phyloP scores from a whole-genome alignment of 305 asterid species.

The Salvia sclarea region DNA sequence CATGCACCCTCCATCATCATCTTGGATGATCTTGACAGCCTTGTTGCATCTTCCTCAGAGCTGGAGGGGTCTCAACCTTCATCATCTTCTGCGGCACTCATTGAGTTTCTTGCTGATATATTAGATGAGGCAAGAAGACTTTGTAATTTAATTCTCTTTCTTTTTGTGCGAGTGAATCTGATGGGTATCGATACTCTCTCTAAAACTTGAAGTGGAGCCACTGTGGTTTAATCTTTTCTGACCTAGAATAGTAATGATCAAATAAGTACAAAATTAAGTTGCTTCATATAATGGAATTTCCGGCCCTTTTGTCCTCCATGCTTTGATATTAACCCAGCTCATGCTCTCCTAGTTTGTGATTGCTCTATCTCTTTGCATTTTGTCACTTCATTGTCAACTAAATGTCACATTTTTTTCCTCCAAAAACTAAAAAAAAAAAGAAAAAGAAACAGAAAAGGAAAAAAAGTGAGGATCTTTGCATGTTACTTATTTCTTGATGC shows the following conservation, averaged over 20 bases:
- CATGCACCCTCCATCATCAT: constrained; percentile 85
- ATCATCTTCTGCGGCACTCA: constrained; percentile 60
- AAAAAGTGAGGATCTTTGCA: too few relatives aligned
- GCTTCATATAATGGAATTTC: not conserved
- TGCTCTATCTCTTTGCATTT: not conserved
- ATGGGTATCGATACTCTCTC: constrained; percentile 27
- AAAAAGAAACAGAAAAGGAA: too few relatives aligned
- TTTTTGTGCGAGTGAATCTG: not conserved
- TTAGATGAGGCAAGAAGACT: constrained; percentile 69
- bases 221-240: constrained; percentile 17
- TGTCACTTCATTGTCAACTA: constrained; percentile 1
- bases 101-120: constrained; percentile 76
- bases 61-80: constrained; percentile 81
- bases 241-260: constrained; percentile 2
- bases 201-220: constrained; percentile 16
- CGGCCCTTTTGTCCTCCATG: not conserved
- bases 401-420: not conserved
- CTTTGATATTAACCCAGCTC: constrained; percentile 7
- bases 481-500: not conserved
- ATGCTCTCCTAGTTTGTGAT: not conserved
- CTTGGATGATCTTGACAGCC: constrained; percentile 96
- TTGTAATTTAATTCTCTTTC: not conserved
- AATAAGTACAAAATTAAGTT: constrained; percentile 1
- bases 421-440: too few relatives aligned
- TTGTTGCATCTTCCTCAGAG: constrained; percentile 70